Base-by-base conservation (phyloP, 192 early-diverging fungal genomes). In the Thamnidium elegans region DNA sequence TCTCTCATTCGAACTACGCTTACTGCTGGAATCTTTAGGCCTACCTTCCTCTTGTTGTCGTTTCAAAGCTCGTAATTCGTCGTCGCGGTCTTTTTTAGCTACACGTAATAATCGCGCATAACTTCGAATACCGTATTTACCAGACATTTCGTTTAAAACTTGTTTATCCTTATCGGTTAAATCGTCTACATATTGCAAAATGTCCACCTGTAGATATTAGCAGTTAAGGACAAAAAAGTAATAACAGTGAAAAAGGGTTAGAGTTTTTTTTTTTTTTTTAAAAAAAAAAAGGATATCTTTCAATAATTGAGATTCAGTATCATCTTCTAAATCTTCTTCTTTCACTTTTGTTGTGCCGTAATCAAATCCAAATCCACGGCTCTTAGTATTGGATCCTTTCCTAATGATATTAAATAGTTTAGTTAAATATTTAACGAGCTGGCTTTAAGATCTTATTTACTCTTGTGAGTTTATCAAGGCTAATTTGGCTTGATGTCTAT, bases 51-150 rank as follows among this genome's bases (percentile, higher is more conserved):
- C 51, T 52, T 75, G 63, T 53, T 61, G 59, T 34, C 43, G 43
- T 39, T 68, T 65, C 1, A 78, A 58, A 13, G 71, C 45, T 44
- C 63, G 47, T 23, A 71, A 23, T 44, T 78, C 64, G 53, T 68
- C 58, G 50, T 74, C 72, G 23, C 79, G 60, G 11, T 79, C 74
- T 26, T 65, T 62, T 21, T 75, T 76, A 3, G 78, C 78, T 0
- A 59, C 67, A n/a, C 70, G 70, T 21, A 83, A 65, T 13, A 75
- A 53, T 30, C 69, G 59, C 2, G 73, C 62, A 47, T 74, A 76
- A 15, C 83, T 69, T 10, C 58, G 50, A 19, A 84, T 78, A 14
- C 72, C 78, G 46, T 80, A 84, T 53, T 68, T 68, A 31, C 60
- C 59, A 21, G 65, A 78, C 75, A 82, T 78, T 0, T 77, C 67